Evolutionary conservation across 176 grass and related monocot species (phyloP), one percentile per base, ranked within the genome.

Genomic region (Rhynchospora breviuscula): DNA sequence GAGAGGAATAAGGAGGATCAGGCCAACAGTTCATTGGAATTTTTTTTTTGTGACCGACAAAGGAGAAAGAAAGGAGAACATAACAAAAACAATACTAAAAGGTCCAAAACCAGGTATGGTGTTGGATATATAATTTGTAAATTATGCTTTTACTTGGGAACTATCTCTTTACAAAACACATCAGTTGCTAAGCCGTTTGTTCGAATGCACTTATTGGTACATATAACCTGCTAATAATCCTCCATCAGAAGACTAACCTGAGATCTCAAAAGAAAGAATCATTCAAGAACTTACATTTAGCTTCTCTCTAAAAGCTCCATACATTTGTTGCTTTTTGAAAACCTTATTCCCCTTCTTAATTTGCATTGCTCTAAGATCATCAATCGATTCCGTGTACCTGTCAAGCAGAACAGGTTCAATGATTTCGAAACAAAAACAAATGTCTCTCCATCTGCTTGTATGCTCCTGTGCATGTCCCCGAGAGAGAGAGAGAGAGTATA

Each of bases 321-420:
- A 98, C 49, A 92, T 84, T 58, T 87, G 89, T 78, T 88, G 87
- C 59, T 91, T 98, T 61, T 61, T 90, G 31, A 77, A 46, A 79
- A 94, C 89, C 81, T 94, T 98, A 22, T 17, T 83, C 26, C 90
- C 79, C 82, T 94, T 98, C 59, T 85, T 93, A 46, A 87, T 72
- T 88, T 79, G 76, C 81, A 93, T 63, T 72, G 84, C 87, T 81
- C 95, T 98, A 71, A 94, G 75, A 68, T 94, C 92, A 90, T 94
- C 95, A 86, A 98, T 91, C 9, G 79, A 83, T 80, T 94, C 90
- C 3, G 86, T 84, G 81, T 84, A 91, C 78, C 89, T 93, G 89
- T 65, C 75, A 79, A 6, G 48, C 25, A 76, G 6, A 49, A 85
- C 67, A 76, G 43, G 19, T 43, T 46, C 67, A 79, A 22, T 6